These are phyloP conservation scores for Plasmodium vivax DNA, from an alignment of 169 alveolate genomes.

Conservation along the genomic window DNA sequence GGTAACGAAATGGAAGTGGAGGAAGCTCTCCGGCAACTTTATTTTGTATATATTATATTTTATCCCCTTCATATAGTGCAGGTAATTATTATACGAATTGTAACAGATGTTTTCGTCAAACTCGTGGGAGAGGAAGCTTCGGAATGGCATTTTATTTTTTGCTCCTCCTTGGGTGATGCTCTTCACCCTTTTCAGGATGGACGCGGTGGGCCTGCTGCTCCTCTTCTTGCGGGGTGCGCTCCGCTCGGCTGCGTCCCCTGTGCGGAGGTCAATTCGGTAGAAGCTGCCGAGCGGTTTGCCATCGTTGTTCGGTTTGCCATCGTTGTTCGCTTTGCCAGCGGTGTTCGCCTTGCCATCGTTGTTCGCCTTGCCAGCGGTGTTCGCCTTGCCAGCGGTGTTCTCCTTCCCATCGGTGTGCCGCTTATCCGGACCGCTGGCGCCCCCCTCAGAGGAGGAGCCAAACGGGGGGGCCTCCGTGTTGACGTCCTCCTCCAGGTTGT, in stretches of 20 bases:
- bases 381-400: not conserved
- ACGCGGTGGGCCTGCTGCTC: not conserved
- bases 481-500: not conserved
- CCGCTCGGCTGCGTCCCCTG: not conserved
- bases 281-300: not conserved
- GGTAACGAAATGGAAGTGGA: conserved; percentile 49
- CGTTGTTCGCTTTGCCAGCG: no score
- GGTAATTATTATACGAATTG: conserved; percentile 53
- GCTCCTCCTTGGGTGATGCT: not conserved
- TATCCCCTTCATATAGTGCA: conserved; percentile 66
- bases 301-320: no score
- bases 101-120: not conserved
- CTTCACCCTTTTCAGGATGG: not conserved
- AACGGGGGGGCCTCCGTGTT: not conserved
- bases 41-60: conserved; percentile 68
- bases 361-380: not conserved
- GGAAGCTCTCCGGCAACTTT: conserved; percentile 32
- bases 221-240: not conserved
- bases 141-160: not conserved
- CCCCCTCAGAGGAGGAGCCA: not conserved
- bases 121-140: conserved; percentile 2
- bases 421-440: not conserved
- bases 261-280: not conserved
- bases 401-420: not conserved
- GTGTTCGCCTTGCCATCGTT: no score